Conservation (phyloP, 768 basidiomycete species). For the Leucogyrophana mollusca region DNA sequence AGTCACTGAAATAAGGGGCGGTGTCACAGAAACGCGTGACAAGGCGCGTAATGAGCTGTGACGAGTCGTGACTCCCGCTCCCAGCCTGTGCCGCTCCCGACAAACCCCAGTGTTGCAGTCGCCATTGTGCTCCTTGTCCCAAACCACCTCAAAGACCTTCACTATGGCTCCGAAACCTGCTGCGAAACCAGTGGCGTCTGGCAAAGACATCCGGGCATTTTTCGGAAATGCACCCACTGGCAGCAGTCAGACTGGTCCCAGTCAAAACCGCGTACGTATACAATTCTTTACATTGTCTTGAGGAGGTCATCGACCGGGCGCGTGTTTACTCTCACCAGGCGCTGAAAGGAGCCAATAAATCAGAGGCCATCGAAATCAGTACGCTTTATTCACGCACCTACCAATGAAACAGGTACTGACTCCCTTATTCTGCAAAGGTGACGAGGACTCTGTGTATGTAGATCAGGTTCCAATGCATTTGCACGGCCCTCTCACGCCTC, state of each 20-base stretch:
- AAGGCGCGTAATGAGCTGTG: no score
- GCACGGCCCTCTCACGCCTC: neutral
- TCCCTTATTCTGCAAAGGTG: slow-evolving; percentile 2
- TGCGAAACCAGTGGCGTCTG: slow-evolving; percentile 6
- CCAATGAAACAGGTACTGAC: neutral
- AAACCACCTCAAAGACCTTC: no score
- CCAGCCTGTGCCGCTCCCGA: no score
- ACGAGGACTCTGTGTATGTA: slow-evolving; percentile 14
- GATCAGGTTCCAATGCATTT: neutral
- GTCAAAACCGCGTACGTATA: neutral
- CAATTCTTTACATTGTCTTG: slow-evolving; percentile 1
- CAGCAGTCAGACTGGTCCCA: slow-evolving; percentile 4
- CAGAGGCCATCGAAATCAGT: slow-evolving; percentile 28
- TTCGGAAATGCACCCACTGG: slow-evolving; percentile 26
- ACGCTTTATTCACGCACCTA: slow-evolving; percentile 12
- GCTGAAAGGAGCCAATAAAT: slow-evolving; percentile 4
- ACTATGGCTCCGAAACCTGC: slow-evolving; percentile 8
- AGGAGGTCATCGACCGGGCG: neutral
- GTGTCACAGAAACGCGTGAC: no score
- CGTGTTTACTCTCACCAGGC: neutral
- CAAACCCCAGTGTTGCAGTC: no score
- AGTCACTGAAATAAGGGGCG: no score
- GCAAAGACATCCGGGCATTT: slow-evolving; percentile 40
- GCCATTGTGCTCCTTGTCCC: no score
- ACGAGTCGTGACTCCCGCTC: no score